phyloP scores from a whole-genome alignment of 306 rosid species.

The Malus fusca region DNA sequence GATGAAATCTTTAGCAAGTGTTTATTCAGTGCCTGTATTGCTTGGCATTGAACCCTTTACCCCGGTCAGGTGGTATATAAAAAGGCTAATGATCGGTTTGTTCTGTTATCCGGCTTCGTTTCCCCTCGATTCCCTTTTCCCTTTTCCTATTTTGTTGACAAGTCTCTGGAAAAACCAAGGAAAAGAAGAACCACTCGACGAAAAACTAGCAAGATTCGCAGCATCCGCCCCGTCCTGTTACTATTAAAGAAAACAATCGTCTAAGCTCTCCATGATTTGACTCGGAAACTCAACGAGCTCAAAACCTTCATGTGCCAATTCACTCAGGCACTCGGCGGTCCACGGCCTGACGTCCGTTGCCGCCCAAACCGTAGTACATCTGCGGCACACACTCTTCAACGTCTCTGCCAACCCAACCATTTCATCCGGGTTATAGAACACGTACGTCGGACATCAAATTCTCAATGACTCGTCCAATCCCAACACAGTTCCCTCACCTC shows the following conservation, averaged over 20 bases:
- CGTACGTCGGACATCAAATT: slow-evolving; percentile 29
- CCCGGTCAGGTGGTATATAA: slow-evolving; percentile 30
- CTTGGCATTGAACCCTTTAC: not conserved
- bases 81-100: slow-evolving; percentile 24
- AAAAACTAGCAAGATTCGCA: too few species aligned
- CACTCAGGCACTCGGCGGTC: slow-evolving; percentile 24
- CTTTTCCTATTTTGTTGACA: not conserved
- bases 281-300: slow-evolving; percentile 17
- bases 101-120: not conserved
- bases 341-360: slow-evolving; percentile 23
- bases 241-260: not conserved
- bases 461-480: slow-evolving; percentile 14
- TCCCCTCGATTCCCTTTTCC: not conserved
- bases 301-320: slow-evolving; percentile 21
- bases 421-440: slow-evolving; percentile 22
- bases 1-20: slow-evolving; percentile 3
- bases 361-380: slow-evolving; percentile 21
- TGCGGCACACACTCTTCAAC: slow-evolving; percentile 10
- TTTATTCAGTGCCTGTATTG: not conserved
- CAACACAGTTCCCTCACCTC: slow-evolving; percentile 30
- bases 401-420: slow-evolving; percentile 16
- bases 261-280: not conserved
- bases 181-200: too few species aligned
- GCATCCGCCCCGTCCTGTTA: too few species aligned
- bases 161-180: too few species aligned